phyloP scores from a whole-genome alignment of 2,329 filamentous ascomycete species.

The Orbilia blumenaviensis region DNA sequence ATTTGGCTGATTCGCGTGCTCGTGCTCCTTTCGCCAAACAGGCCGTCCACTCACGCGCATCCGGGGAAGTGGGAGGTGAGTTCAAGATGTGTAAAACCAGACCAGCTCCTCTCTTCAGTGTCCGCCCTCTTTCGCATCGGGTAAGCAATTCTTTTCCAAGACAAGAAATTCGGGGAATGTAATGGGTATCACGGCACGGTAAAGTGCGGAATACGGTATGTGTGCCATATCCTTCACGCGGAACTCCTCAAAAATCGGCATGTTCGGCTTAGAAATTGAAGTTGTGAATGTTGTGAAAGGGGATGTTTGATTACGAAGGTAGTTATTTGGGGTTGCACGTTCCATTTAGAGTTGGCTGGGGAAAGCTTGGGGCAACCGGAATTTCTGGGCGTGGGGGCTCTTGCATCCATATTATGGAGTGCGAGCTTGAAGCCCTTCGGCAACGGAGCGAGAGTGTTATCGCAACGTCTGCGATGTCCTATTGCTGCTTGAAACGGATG shows the following conservation, averaged over 20 bases:
- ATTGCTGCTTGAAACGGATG: conserved; percentile 23
- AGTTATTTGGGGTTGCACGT: conserved; percentile 54
- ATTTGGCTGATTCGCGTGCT: conserved; percentile 29
- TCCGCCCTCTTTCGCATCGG: conserved; percentile 22
- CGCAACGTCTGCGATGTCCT: conserved; percentile 39
- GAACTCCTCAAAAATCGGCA: conserved; percentile 40
- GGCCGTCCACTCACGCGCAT: conserved; percentile 43
- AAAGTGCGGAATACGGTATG: conserved; percentile 20
- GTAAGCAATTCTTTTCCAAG: conserved; percentile 20
- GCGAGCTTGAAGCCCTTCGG: conserved; percentile 36
- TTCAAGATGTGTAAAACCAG: conserved; percentile 18
- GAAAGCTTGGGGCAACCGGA: conserved; percentile 37
- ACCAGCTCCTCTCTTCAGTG: conserved; percentile 14
- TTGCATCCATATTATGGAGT: not conserved
- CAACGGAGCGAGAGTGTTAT: conserved; percentile 52
- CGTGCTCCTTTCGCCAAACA: conserved; percentile 47
- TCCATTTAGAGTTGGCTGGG: conserved; percentile 54
- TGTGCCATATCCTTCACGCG: conserved; percentile 21
- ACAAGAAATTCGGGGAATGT: conserved; percentile 26
- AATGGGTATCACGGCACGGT: conserved; percentile 45
- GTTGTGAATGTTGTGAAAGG: conserved; percentile 9
- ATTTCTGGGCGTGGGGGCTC: conserved; percentile 47
- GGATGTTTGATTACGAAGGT: conserved; percentile 36
- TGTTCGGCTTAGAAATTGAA: conserved; percentile 27
- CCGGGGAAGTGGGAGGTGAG: conserved; percentile 51